Base-by-base conservation (phyloP, 2,329 filamentous ascomycete genomes). In the Dactylellina haptotyla region DNA sequence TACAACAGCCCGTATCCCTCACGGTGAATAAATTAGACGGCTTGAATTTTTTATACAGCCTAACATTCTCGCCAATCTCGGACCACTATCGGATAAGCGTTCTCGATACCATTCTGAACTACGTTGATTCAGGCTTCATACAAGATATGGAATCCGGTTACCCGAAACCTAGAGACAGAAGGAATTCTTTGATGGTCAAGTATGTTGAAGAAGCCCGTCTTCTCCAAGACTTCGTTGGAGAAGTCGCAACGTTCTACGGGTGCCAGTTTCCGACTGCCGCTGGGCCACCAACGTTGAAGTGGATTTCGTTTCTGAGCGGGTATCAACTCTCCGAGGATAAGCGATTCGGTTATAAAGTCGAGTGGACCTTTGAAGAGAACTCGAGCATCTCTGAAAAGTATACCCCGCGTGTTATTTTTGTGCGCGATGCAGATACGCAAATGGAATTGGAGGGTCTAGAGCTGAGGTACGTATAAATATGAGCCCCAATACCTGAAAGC, bases 221-320 rank as follows among this genome's bases (percentile, higher is more conserved):
- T 32, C 23, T 57, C 5, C 9, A 43, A 16, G 12, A 10, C 3
- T 57, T 28, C 18, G 34, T 26, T 14, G 20, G 12, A 30, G 3
- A 9, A 9, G 34, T 57, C 20, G 53, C 34, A 5, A 28, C 20
- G n/a, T 43, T 25, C 2, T 57, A 57, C 18, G 53, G 23, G 8
- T 9, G 23, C 2, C 30, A 20, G 53, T 57, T 39, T 28, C 43
- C 53, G 30, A 18, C 9, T 1, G 16, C 4, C 5, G 53, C 41
- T 20, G 2, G 23, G 8, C 25, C 51, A 25, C 41, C 51, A 18
- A 25, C 5, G 2, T 39, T 66, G 16, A 39, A 66, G 25, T 58
- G 51, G 62, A 43, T 66, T 20, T 58, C 30, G 18, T 37, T 66
- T 18, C 25, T 58, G 6, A 30, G 51, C 3, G 50, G 20, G 9